A percentile compares a stretch with the other conserved stretches of the same genome.
Evolutionary conservation across 2,329 filamentous ascomycete species (phyloP).

Genomic region (Thielaviopsis ethacetica): DNA sequence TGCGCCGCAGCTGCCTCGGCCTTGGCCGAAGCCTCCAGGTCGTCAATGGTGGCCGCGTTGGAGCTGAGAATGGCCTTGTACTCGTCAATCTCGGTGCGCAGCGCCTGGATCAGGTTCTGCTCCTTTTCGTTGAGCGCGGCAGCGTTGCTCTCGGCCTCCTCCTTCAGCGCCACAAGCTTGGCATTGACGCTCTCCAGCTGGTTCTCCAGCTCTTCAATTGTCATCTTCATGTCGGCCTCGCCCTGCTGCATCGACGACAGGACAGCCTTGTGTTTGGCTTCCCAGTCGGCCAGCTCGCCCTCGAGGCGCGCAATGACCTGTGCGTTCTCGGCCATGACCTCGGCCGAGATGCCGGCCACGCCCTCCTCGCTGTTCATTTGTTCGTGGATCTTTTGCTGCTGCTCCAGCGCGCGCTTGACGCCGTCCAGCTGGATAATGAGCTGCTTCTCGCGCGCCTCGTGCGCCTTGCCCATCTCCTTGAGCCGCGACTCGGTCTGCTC

Average conservation of each 20-base stretch:
- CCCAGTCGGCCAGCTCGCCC: conserved; percentile 56
- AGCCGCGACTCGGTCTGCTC: conserved; percentile 75
- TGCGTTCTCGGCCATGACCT: conserved; percentile 7
- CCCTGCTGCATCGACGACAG: conserved; percentile 55
- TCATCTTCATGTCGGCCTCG: conserved; percentile 55
- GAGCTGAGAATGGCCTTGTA: conserved; percentile 59
- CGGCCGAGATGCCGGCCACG: background rate
- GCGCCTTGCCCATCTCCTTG: conserved; percentile 51
- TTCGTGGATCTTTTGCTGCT: conserved; percentile 7
- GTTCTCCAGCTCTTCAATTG: conserved; percentile 55
- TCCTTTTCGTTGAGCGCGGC: conserved; percentile 34
- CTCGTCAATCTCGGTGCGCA: conserved; percentile 64
- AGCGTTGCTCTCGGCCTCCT: conserved; percentile 23
- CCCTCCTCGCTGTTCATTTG: background rate
- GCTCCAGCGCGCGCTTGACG: conserved; percentile 9
- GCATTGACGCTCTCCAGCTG: conserved; percentile 38
- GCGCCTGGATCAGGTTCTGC: conserved; percentile 38
- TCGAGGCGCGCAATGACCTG: conserved; percentile 44
- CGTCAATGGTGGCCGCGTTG: conserved; percentile 52
- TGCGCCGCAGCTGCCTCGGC: conserved; percentile 41
- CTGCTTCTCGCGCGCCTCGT: conserved; percentile 60
- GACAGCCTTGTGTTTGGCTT: conserved; percentile 55
- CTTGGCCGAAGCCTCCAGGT: conserved; percentile 57
- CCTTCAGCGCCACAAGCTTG: conserved; percentile 28
- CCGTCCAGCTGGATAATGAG: conserved; percentile 54